Base-by-base conservation (phyloP, 106 monocot species). In the Acorus calamus region DNA sequence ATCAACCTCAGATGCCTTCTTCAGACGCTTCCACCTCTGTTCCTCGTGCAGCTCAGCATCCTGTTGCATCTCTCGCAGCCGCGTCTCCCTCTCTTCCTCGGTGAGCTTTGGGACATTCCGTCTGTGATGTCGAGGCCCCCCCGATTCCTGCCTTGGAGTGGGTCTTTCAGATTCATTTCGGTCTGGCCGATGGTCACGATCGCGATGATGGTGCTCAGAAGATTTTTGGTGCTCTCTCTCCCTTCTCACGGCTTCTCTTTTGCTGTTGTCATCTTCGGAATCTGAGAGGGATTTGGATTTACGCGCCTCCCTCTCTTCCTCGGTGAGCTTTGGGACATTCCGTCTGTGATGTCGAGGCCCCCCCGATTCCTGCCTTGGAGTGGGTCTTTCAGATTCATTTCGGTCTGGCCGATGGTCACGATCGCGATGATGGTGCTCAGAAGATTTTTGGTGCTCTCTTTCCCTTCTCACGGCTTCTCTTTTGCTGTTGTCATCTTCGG, bases 21-120 rank as follows among this genome's bases (percentile, higher is more conserved):
- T 96, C 60, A 96, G 58, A 43, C 94, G 74, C 65, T 79, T 96
- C 87, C 78, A 83, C 64, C 94, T 87, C 73, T 96, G 90, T 55
- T 90, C 94, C 67, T 96, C 94, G 50, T 96, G 90, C 12, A 90
- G 66, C 64, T 96, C 94, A 5, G 94, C 94, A 67, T 96, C 73
- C 44, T 72, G 5, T 68, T 96, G 87, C 94, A 96, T 96, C 61
- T 96, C 89, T 11, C 74, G 59, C 42, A 91, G 14, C 54, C 83
- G 60, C 3, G 82, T 84, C 46, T 59, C 90, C 67, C 90, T 82
- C 75, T 96, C 96, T 74, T 91, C 86, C 56, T 84, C 82, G 0
- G 89, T 72, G 72, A 96, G 73, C 64, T 83, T 82, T 12, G 79
- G 87, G 12, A 78, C 81, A 4, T 60, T 60, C 2, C 74, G 82